Evolutionary conservation across 805 yeast species (phyloP), one percentile per base, ranked within the genome.

Genomic region (Groenewaldozyma salmanticensis): DNA sequence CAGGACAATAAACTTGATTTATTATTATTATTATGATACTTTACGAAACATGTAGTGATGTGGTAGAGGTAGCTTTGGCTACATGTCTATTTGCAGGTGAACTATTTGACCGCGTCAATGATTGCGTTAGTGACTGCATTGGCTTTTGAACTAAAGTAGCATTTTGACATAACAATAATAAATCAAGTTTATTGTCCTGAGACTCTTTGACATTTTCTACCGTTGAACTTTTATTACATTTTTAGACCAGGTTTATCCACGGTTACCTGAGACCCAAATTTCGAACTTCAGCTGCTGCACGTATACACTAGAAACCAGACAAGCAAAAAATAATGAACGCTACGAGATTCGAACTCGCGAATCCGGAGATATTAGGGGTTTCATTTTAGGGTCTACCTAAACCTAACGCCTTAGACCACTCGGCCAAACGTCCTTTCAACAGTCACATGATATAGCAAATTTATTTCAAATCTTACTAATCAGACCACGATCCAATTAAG

Each of bases 291-390:
- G 13, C 7, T 24, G 29, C 7, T 24, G 7, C 13, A 13, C 7
- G 11, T 24, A 9, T 24, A 24, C 29, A 13, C 13, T 24, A 27
- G 16, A 3, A 27, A 24, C 29, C 15, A 3, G 31, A 27, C 31
- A 24, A n/a, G 17, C 36, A 47, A 55, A 55, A 53, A 44, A 48
- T 45, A 40, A 33, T 59, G 62, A 58, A 60, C 55, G 60, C 57
- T 57, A 54, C 59, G 63, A 59, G 63, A 58, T 59, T 59, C 62
- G 63, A 59, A 59, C 63, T 59, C 63, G 59, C 61, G 63, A 55
- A 60, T 59, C 63, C 59, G 58, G 46, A 58, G 63, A 59, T 59
- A 59, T 55, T 61, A 59, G 62, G 57, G 60, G 42, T 49, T 51
- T 51, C 47, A 48, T 47, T 43, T 40, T 40, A 48, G 50, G 53